These are phyloP conservation scores for Balamuthia mandrillaris DNA, from an alignment of 208 protist species.

Conservation along the genomic window DNA sequence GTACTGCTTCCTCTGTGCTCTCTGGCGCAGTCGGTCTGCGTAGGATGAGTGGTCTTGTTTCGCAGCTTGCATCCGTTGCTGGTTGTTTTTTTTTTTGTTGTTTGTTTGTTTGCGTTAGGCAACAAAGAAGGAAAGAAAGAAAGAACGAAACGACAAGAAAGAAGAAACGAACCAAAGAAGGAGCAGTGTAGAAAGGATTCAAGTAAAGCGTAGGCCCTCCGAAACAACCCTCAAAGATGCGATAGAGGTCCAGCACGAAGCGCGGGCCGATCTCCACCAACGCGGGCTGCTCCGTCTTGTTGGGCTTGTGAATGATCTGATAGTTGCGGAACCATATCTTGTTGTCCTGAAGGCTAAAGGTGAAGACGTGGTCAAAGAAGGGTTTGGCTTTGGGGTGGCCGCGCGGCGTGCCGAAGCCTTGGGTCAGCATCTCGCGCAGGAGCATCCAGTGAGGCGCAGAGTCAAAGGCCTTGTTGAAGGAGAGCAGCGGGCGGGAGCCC, in stretches of 20 bases:
- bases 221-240: slow-evolving; percentile 90
- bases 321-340: slow-evolving; percentile 98
- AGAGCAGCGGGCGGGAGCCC: slow-evolving; percentile 91
- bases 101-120: too few relatives aligned
- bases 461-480: slow-evolving; percentile 95
- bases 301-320: slow-evolving; percentile 81
- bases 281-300: slow-evolving; percentile 48
- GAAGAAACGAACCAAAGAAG: too few relatives aligned
- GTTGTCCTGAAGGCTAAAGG: slow-evolving; percentile 91
- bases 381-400: slow-evolving; percentile 95
- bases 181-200: slow-evolving; percentile 76
- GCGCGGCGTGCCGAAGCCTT: slow-evolving; percentile 90
- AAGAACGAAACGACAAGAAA: too few relatives aligned
- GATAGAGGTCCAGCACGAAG: slow-evolving; percentile 89
- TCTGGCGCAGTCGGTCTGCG: too few relatives aligned
- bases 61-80: too few relatives aligned
- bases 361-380: slow-evolving; percentile 96
- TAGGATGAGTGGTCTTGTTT: too few relatives aligned
- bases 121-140: too few relatives aligned
- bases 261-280: slow-evolving; percentile 95
- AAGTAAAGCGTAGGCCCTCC: slow-evolving; percentile 88
- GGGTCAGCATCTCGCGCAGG: slow-evolving; percentile 90
- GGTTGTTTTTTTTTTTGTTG: too few relatives aligned
- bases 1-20: too few relatives aligned
- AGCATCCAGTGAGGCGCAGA: slow-evolving; percentile 81